These are phyloP conservation scores for Podila minutissima DNA, from an alignment of 192 early-diverging fungal genomes.

Conservation along the genomic window DNA sequence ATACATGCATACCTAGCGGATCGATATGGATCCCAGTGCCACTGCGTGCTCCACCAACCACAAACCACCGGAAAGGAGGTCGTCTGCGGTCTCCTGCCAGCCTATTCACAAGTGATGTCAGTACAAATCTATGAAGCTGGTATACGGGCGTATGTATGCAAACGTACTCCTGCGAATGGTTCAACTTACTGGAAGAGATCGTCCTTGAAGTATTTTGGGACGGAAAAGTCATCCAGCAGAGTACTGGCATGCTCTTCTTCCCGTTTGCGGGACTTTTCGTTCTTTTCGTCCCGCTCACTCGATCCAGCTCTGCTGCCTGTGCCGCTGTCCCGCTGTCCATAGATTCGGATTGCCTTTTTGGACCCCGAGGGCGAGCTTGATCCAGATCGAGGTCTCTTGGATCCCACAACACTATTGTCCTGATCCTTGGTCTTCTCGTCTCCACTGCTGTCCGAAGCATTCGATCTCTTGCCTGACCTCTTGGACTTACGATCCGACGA, in stretches of 20 bases:
- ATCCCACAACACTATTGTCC: slow-evolving; percentile 5
- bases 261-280: slow-evolving; percentile 9
- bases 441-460: slow-evolving; percentile 6
- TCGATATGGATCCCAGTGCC: slow-evolving; percentile 81
- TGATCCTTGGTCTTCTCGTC: background rate
- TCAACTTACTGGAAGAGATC: slow-evolving; percentile 69
- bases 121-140: background rate
- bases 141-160: too few relatives aligned
- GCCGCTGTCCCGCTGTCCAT: slow-evolving; percentile 22
- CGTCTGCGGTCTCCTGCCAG: slow-evolving; percentile 65
- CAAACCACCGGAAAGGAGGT: slow-evolving; percentile 84
- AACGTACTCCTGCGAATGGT: background rate
- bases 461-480: background rate
- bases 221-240: slow-evolving; percentile 69
- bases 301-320: slow-evolving; percentile 1
- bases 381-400: slow-evolving; percentile 31
- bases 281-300: background rate
- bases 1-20: slow-evolving; percentile 56
- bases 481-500: slow-evolving; percentile 10
- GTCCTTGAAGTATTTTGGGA: slow-evolving; percentile 78
- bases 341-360: slow-evolving; percentile 29
- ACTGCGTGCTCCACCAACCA: slow-evolving; percentile 74
- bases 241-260: slow-evolving; percentile 45
- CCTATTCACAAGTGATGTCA: background rate
- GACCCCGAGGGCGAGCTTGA: slow-evolving; percentile 25